These are phyloP conservation scores for Coix lacrymajobi DNA, from an alignment of 176 grass and related monocot genomes.

Conservation along the genomic window DNA sequence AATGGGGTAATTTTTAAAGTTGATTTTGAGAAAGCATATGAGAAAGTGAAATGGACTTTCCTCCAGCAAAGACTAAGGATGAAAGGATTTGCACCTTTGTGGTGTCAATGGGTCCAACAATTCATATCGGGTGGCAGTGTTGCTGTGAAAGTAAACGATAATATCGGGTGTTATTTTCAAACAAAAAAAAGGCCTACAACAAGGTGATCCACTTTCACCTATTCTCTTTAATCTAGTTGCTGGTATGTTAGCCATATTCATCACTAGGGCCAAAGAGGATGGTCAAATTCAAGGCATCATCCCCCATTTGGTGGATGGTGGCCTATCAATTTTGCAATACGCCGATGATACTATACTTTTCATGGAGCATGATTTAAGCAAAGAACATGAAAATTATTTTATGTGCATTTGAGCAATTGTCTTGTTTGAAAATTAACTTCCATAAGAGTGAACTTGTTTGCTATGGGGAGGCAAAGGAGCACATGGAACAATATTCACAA, in stretches of 20 bases:
- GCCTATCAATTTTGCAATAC: neutral
- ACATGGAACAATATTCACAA: too few relatives aligned
- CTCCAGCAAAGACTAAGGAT: too few relatives aligned
- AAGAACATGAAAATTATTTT: neutral
- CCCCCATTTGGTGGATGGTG: neutral
- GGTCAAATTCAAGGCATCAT: neutral
- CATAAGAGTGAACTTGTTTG: too few relatives aligned
- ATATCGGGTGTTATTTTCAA: neutral
- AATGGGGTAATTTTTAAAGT: neutral
- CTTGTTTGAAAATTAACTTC: neutral
- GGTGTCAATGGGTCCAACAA: too few relatives aligned
- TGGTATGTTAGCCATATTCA: neutral
- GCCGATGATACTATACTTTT: neutral
- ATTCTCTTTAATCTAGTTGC: neutral
- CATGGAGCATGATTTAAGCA: neutral
- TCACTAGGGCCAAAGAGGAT: neutral
- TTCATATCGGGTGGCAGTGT: neutral
- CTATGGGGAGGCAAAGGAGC: too few relatives aligned
- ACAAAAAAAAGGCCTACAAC: neutral
- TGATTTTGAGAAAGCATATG: neutral
- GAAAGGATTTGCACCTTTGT: too few relatives aligned
- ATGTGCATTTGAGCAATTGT: neutral
- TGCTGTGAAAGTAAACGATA: neutral
- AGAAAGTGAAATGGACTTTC: neutral
- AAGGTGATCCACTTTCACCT: neutral